Percentiles rank a stretch among this genome's conserved stretches.
Evolutionary conservation across 1,139 yeast species (phyloP).

Genomic region (Diutina siamensis): DNA sequence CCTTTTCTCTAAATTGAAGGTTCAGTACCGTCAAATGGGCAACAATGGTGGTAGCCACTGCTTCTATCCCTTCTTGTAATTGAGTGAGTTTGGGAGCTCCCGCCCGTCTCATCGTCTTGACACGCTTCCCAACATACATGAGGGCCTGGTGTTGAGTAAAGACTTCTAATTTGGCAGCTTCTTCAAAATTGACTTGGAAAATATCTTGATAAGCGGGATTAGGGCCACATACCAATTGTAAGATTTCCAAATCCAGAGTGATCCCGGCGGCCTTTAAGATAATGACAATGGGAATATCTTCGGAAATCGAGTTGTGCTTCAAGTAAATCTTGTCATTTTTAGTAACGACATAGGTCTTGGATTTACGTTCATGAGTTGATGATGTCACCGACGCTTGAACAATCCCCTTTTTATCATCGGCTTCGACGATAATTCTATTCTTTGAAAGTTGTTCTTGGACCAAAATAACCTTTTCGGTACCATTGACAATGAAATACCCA

Average conservation of each 20-base stretch:
- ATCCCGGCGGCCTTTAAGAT: slow-evolving; percentile 94
- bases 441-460: slow-evolving; percentile 95
- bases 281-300: slow-evolving; percentile 90
- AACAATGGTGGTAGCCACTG: slow-evolving; percentile 89
- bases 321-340: slow-evolving; percentile 82
- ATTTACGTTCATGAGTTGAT: slow-evolving; percentile 94
- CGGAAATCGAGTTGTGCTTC: slow-evolving; percentile 90
- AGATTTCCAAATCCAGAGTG: slow-evolving; percentile 82
- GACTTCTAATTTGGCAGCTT: slow-evolving; percentile 75
- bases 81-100: slow-evolving; percentile 71
- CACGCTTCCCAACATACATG: slow-evolving; percentile 81
- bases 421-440: slow-evolving; percentile 95
- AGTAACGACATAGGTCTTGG: slow-evolving; percentile 90
- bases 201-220: slow-evolving; percentile 82
- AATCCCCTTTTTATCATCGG: slow-evolving; percentile 86
- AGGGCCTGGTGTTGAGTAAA: slow-evolving; percentile 92
- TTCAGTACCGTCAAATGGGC: slow-evolving; percentile 87
- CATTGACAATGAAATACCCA: slow-evolving; percentile 96
- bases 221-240: slow-evolving; percentile 89
- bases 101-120: slow-evolving; percentile 81
- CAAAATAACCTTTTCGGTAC: slow-evolving; percentile 93
- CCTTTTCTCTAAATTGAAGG: slow-evolving; percentile 86
- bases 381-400: slow-evolving; percentile 98
- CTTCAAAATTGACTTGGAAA: slow-evolving; percentile 89
- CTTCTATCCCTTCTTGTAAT: slow-evolving; percentile 93